Base-by-base conservation (phyloP, 2,329 filamentous ascomycete genomes). In the Endoconidiophora polonica region DNA sequence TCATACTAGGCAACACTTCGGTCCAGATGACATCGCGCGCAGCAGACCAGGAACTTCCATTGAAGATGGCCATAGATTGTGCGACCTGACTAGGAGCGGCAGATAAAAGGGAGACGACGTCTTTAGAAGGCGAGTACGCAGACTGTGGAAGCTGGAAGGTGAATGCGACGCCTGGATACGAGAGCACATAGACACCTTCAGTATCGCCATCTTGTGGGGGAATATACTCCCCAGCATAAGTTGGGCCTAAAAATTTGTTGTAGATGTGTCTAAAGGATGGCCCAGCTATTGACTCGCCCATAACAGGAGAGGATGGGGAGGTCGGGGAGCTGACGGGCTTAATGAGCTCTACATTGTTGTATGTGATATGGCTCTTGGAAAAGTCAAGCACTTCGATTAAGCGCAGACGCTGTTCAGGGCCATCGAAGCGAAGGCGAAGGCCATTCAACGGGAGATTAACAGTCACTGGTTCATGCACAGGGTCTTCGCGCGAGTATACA, bases 301-400 rank as follows among this genome's bases (percentile, higher is more conserved):
- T 59, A 3, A 57, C 51, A 2, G 64, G 61, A 5, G 64, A 63
- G 14, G 55, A 56, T 2, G 45, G 69, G 59, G 59, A 54, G 56
- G 16, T 56, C 56, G 20, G 56, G 20, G 59, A 58, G 46, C 56
- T 55, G 16, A 59, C 42, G 1, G 74, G 74, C 59, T 86, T 88
- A 48, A 87, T 73, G 14, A 95, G 75, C 55, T 93, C 85, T 48
- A 80, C 79, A 29, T 78, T 74, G 56, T 77, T 91, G 66, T 95
- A 94, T 16, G 81, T 79, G 54, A 96, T 77, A 54, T 80, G 76
- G 55, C 79, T 86, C 63, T 86, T 91, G 44, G 82, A 79, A 61
- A 98, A 95, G 66, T 96, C 87, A 49, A 86, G 66, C 5, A 96
- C 78, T 64, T 98, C 91, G 57, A 98, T 86, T 54, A 98, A 68